phyloP scores from a whole-genome alignment of 257 asterid genomes.

The Solanum clarkiae region DNA sequence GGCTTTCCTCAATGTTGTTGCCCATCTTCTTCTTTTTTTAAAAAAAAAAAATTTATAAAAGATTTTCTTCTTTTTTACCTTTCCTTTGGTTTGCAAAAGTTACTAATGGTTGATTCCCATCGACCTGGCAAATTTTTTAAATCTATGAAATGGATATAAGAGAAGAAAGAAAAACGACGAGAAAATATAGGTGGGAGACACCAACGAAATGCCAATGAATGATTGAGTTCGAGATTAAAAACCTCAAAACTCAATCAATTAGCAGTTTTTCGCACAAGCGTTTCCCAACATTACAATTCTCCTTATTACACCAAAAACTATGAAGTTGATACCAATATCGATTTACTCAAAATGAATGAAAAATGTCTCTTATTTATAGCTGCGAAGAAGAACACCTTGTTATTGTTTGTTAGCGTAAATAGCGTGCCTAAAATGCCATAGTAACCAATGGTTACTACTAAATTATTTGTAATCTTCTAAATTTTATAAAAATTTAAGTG shows the following conservation, averaged over 20 bases:
- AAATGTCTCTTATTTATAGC: background rate
- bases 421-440: background rate
- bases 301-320: background rate
- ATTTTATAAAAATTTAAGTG: no score
- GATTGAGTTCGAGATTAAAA: background rate
- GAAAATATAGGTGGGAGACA: background rate
- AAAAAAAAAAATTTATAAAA: background rate
- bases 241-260: background rate
- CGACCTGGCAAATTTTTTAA: background rate
- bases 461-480: no score
- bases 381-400: background rate
- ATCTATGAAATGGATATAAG: background rate
- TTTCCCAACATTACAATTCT: background rate
- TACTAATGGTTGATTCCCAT: background rate
- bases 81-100: background rate
- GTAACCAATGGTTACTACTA: no score
- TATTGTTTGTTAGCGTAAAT: no score
- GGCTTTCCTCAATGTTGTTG: background rate
- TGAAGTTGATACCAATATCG: background rate
- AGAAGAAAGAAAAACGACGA: background rate
- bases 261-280: background rate
- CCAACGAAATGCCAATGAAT: background rate
- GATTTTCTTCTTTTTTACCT: background rate
- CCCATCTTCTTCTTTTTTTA: background rate
- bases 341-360: background rate